Base-by-base conservation (phyloP, 2,329 filamentous ascomycete genomes). In the Clarireedia hainanense region DNA sequence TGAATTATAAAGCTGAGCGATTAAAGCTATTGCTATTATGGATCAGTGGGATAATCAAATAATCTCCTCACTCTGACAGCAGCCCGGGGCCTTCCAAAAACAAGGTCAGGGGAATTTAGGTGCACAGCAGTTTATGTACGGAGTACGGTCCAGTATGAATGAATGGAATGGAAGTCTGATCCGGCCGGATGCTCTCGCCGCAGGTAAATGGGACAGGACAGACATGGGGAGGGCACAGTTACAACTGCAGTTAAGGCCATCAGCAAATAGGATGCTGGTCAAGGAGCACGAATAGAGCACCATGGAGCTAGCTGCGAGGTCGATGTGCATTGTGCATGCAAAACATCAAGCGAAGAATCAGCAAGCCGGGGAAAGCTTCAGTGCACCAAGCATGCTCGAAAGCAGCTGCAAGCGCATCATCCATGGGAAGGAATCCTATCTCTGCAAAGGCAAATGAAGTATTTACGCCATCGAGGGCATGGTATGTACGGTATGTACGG, bases 261-360 rank as follows among this genome's bases (percentile, higher is more conserved):
- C 53, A 59, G 59, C 64, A 65, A 65, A 66, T 64, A 56, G 59
- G 60, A 63, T 45, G 48, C 24, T 52, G 51, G 56, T 61, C 59
- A 60, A 42, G 54, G 42, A 52, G 55, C 61, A 64, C 60, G 57
- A 61, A 66, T 56, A 56, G 40, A 57, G 55, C 56, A 52, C 61
- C 30, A 34, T 34, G 30, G 10, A 34, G 7, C 30, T 34, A 34
- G 30, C 30, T 34, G 30, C 30, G 10, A 9, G 10, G 10, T 34
- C 30, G 5, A 9, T 34, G 30, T 34, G 30, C 30, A 17, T 62
- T 60, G 60, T 60, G 59, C 57, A 52, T 55, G 59, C 58, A 52
- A 58, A 60, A 57, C 50, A 49, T 30, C 50, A 57, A 58, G 57
- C 56, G 40, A 58, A 47, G 58, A 56, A 55, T 52, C 50, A 53